Evolutionary conservation across 345 rosid genomes (phyloP), one percentile per base, ranked within the genome.

Genomic region (Ricinus communis): DNA sequence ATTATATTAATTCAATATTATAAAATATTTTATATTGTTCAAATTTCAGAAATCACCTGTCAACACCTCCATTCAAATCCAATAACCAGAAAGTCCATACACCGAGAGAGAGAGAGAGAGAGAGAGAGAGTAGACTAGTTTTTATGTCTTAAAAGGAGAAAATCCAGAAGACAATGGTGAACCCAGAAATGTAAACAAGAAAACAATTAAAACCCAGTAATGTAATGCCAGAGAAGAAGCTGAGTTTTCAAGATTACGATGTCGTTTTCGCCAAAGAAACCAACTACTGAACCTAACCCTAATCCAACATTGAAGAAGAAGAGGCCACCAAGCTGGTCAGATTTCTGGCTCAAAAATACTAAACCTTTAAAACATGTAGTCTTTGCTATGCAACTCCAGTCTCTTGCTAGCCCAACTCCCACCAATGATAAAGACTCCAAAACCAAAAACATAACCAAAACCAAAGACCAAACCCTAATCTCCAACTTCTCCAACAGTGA

Each of bases 341-440:
- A 84, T 54, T 66, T 85, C 71, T 87, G 89, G 93, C 71, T 81
- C 69, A 88, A 82, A 60, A 77, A 79, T 15, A 69, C 84, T 30
- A 79, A 81, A 55, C 83, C 93, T 12, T 81, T 86, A 50, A 88
- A 85, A 58, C 82, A 87, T 51, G 88, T 81, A 0, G 68, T 84
- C 71, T 85, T 87, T 43, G 74, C 88, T 65, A 77, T 88, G 82
- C 91, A 82, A 55, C 80, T 88, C 58, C 86, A 81, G 40, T 83
- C 91, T 69, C 78, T 77, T 38, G 68, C 90, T 13, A 52, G 8
- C 49, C 72, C 76, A n/a, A 11, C 82, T 0, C 81, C 83, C 2
- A 56, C 49, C 61, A 14, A 16, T 24, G 8, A 41, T 3, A 64
- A 85, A 71, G 78, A 79, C 56, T 78, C 86, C 40, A 70, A 79